These are phyloP conservation scores for Peribolospora kevripleyi DNA, from an alignment of 768 basidiomycete species.

Conservation along the genomic window DNA sequence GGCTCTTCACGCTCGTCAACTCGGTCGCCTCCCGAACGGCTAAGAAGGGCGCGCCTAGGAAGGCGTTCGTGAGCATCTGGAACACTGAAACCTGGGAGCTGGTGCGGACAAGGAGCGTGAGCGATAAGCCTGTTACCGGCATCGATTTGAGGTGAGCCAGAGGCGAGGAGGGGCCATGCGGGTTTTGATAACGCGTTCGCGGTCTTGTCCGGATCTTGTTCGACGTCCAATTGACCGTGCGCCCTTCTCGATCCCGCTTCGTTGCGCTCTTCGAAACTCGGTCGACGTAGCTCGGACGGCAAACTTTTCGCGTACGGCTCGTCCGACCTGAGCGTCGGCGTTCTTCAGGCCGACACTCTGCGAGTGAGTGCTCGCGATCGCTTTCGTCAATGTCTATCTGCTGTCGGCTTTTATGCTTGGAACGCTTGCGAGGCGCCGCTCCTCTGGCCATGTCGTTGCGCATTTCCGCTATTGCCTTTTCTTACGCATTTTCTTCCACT, in stretches of 20 bases:
- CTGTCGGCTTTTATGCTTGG: background rate
- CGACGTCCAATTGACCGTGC: background rate
- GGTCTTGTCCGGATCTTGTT: background rate
- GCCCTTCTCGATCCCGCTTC: background rate
- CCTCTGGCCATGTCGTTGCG: background rate
- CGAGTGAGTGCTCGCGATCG: constrained; percentile 30
- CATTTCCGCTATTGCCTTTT: background rate
- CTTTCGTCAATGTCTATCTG: background rate
- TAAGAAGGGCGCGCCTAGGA: constrained; percentile 18
- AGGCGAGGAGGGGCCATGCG: background rate
- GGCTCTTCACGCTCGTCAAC: constrained; percentile 50
- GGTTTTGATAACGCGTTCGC: background rate
- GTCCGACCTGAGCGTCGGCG: constrained; percentile 60
- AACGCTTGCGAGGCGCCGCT: background rate
- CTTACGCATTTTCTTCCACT: background rate
- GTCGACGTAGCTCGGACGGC: constrained; percentile 29
- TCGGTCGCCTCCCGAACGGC: constrained; percentile 24
- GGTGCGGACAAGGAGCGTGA: constrained; percentile 42
- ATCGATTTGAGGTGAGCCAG: constrained; percentile 56
- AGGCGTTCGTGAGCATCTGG: constrained; percentile 26
- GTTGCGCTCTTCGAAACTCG: background rate
- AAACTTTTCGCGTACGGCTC: constrained; percentile 60
- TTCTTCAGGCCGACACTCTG: constrained; percentile 55
- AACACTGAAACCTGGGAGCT: constrained; percentile 43
- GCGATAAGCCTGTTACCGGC: constrained; percentile 57